These are phyloP conservation scores for Truncatella angustata DNA, from an alignment of 2,329 filamentous ascomycete genomes.

Conservation along the genomic window DNA sequence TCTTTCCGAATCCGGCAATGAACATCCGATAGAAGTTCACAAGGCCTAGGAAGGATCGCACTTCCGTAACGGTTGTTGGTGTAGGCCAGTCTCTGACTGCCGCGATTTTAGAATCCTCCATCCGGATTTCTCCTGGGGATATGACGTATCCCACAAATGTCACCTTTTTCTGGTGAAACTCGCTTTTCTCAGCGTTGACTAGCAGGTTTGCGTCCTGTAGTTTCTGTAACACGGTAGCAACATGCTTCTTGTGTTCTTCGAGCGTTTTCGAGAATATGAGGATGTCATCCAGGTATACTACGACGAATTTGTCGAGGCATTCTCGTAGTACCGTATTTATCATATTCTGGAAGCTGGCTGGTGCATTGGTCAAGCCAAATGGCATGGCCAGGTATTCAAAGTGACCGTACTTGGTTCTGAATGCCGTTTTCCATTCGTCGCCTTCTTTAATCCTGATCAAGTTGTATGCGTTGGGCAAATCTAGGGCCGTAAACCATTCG, in stretches of 20 bases:
- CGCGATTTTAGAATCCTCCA: slow-evolving; percentile 23
- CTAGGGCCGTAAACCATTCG: slow-evolving; percentile 13
- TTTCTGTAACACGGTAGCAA: slow-evolving; percentile 18
- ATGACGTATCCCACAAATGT: slow-evolving; percentile 31
- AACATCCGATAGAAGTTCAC: slow-evolving; percentile 31
- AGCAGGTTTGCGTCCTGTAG: slow-evolving; percentile 8
- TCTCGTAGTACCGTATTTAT: slow-evolving; percentile 12
- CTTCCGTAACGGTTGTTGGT: slow-evolving; percentile 17
- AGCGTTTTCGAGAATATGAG: slow-evolving; percentile 23
- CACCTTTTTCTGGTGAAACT: slow-evolving; percentile 25
- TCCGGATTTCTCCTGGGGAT: slow-evolving; percentile 18
- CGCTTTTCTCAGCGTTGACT: slow-evolving; percentile 24
- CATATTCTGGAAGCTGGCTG: slow-evolving; percentile 12
- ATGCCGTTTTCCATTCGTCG: slow-evolving; percentile 31
- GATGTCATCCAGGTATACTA: slow-evolving; percentile 19
- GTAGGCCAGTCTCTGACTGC: slow-evolving; percentile 22
- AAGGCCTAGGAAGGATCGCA: slow-evolving; percentile 29
- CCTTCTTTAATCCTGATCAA: slow-evolving; percentile 19
- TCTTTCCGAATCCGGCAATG: slow-evolving; percentile 20
- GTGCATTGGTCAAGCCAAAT: slow-evolving; percentile 24
- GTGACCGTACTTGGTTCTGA: slow-evolving; percentile 21
- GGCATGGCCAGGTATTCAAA: slow-evolving; percentile 29
- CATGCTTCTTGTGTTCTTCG: slow-evolving; percentile 22
- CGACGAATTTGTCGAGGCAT: slow-evolving; percentile 8
- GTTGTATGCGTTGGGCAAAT: slow-evolving; percentile 17